Evolutionary conservation across 139 green algal species (phyloP).

Genomic region (Raphidocelis subcapitata): DNA sequence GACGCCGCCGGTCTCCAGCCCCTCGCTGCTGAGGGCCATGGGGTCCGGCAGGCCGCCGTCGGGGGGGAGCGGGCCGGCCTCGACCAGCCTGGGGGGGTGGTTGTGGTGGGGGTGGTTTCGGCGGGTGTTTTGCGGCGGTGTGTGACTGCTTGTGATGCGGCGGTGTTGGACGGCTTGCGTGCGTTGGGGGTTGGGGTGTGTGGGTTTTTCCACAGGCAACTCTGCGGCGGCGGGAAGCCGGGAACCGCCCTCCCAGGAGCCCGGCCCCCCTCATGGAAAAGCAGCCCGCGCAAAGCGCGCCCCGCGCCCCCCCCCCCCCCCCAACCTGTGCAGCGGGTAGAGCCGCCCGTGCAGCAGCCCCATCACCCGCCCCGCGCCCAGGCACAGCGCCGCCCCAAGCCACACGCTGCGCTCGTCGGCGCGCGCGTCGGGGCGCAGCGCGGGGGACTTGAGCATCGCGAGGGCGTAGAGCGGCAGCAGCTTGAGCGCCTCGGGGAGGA

Average conservation of each 20-base stretch:
- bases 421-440: constrained; percentile 56
- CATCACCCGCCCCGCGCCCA: constrained; percentile 47
- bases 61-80: constrained; percentile 17
- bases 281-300: constrained; percentile 2
- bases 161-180: neutral
- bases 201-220: neutral
- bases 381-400: constrained; percentile 46
- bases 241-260: too few species aligned
- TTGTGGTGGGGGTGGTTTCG: neutral
- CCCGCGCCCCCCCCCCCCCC: neutral
- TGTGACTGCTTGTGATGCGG: neutral
- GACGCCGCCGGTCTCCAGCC: constrained; percentile 65
- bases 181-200: too few species aligned
- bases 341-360: constrained; percentile 69
- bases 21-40: constrained; percentile 47
- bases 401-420: constrained; percentile 13
- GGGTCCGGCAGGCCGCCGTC: constrained; percentile 19
- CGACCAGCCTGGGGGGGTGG: neutral
- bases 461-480: constrained; percentile 86
- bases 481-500: constrained; percentile 92
- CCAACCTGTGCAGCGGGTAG: constrained; percentile 46
- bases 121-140: neutral
- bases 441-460: constrained; percentile 69
- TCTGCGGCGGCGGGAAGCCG: too few species aligned
- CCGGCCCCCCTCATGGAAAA: constrained; percentile 7